phyloP scores from a whole-genome alignment of 2,329 filamentous ascomycete species.

The Teratosphaeria destructans region DNA sequence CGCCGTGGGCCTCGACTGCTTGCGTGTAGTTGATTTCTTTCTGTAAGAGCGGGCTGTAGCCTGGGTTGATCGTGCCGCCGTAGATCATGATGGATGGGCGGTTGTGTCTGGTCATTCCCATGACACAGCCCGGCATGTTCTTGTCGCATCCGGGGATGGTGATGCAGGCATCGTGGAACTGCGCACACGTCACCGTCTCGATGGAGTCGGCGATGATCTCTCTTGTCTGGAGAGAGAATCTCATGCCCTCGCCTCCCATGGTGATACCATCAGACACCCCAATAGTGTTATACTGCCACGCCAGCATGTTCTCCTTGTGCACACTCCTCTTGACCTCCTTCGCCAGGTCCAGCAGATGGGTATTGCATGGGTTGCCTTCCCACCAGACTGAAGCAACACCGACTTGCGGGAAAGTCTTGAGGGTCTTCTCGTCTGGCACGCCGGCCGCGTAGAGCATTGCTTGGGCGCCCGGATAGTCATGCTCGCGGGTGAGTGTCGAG shows the following conservation, averaged over 20 bases:
- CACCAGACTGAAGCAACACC: slow-evolving; percentile 91
- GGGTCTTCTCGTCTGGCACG: slow-evolving; percentile 68
- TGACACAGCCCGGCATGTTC: slow-evolving; percentile 84
- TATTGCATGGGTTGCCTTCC: slow-evolving; percentile 80
- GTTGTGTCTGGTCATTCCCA: slow-evolving; percentile 86
- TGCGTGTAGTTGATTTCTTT: slow-evolving; percentile 79
- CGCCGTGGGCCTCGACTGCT: slow-evolving; percentile 80
- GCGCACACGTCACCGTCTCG: slow-evolving; percentile 84
- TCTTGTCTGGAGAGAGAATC: slow-evolving; percentile 79
- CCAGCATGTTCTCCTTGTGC: slow-evolving; percentile 74
- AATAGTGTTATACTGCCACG: slow-evolving; percentile 89
- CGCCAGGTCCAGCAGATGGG: slow-evolving; percentile 68
- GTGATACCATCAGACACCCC: slow-evolving; percentile 84
- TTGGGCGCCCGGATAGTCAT: slow-evolving; percentile 89
- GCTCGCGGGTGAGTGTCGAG: slow-evolving; percentile 65
- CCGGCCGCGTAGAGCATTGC: slow-evolving; percentile 94
- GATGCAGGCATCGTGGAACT: slow-evolving; percentile 88
- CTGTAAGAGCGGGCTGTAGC: slow-evolving; percentile 66
- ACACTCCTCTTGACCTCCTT: slow-evolving; percentile 78
- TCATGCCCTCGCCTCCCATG: slow-evolving; percentile 93
- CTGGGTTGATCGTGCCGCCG: slow-evolving; percentile 80
- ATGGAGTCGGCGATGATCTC: slow-evolving; percentile 93
- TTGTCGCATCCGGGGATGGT: slow-evolving; percentile 92
- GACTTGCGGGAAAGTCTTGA: slow-evolving; percentile 85
- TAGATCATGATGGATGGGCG: slow-evolving; percentile 92